Percentiles rank a stretch among this genome's conserved stretches.
phyloP scores from a whole-genome alignment of 352 stramenopile species.

The Phytophthora chlamydospora region DNA sequence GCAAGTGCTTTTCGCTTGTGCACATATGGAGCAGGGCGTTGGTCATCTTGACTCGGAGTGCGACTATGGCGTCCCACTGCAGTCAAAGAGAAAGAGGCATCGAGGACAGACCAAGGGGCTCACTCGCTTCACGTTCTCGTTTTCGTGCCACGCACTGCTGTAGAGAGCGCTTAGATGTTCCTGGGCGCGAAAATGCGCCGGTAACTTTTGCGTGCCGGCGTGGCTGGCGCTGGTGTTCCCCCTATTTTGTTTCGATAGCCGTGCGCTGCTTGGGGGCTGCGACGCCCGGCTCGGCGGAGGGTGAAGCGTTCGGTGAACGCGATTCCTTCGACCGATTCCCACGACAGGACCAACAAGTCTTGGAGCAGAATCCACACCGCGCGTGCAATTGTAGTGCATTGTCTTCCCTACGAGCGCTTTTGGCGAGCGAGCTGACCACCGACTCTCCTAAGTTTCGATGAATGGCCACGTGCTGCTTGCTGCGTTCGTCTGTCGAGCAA shows the following conservation, averaged over 20 bases:
- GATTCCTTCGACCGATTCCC: slow-evolving; percentile 26
- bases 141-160: not conserved
- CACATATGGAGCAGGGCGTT: too few species aligned
- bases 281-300: slow-evolving; percentile 10
- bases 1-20: not conserved
- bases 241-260: not conserved
- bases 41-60: too few species aligned
- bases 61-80: too few species aligned
- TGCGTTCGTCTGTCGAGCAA: slow-evolving; percentile 8
- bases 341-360: slow-evolving; percentile 15
- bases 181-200: too few species aligned
- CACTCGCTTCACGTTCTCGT: not conserved
- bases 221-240: too few species aligned
- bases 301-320: slow-evolving; percentile 31
- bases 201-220: too few species aligned
- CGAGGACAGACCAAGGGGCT: too few species aligned
- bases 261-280: too few species aligned
- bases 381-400: slow-evolving; percentile 17
- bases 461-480: slow-evolving; percentile 2
- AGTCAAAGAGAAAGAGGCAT: too few species aligned
- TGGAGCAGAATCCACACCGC: slow-evolving; percentile 6
- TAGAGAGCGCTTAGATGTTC: too few species aligned
- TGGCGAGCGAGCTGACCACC: slow-evolving; percentile 24
- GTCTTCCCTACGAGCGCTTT: slow-evolving; percentile 12
- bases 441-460: slow-evolving; percentile 29